Conservation (phyloP, 2,329 filamentous ascomycete genomes). For the Aspergillus novofumigatus region DNA sequence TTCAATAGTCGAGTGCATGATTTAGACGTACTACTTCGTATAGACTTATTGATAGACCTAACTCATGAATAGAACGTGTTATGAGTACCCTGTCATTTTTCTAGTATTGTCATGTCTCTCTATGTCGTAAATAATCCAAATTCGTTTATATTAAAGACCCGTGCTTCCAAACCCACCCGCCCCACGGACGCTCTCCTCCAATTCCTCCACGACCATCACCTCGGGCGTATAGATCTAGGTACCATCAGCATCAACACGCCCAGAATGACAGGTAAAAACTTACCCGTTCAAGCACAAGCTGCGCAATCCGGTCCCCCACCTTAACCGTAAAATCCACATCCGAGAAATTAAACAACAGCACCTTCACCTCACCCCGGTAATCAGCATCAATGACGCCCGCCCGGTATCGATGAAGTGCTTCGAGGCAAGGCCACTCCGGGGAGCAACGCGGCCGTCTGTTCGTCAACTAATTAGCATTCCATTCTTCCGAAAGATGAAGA, state of each 20-base stretch:
- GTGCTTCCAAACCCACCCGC: conserved; percentile 91
- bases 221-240: conserved; percentile 80
- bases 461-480: neutral
- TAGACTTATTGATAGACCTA: neutral
- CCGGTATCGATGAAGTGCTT: conserved; percentile 95
- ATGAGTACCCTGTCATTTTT: neutral
- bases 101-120: neutral
- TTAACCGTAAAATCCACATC: conserved; percentile 77
- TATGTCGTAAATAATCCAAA: neutral
- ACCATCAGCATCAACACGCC: neutral
- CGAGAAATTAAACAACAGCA: conserved; percentile 88
- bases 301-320: conserved; percentile 85
- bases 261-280: conserved; percentile 14
- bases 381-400: conserved; percentile 97
- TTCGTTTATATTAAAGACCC: conserved; percentile 42
- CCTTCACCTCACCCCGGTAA: conserved; percentile 90
- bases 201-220: conserved; percentile 79
- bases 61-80: neutral
- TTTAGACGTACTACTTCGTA: neutral
- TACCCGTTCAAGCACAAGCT: conserved; percentile 83
- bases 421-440: conserved; percentile 81
- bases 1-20: conserved; percentile 12
- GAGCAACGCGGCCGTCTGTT: conserved; percentile 80
- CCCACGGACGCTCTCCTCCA: conserved; percentile 86
- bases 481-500: neutral